These are phyloP conservation scores for Backusella circina DNA, from an alignment of 192 early-diverging fungal species.

Conservation along the genomic window DNA sequence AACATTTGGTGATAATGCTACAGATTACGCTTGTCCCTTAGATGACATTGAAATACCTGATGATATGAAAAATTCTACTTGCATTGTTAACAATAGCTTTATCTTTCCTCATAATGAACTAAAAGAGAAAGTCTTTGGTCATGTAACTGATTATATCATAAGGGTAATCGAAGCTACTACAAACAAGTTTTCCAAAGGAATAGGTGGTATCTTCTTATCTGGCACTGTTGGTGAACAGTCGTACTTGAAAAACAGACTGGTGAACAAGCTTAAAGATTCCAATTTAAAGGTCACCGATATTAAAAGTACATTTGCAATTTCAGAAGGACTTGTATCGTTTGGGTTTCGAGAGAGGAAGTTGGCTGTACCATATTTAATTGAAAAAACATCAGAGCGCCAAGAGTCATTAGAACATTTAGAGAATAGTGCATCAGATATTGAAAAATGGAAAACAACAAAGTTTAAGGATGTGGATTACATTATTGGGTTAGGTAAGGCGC, in stretches of 20 bases:
- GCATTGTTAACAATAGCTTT: not conserved
- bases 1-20: not conserved
- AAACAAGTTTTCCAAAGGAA: not conserved
- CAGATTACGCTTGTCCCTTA: not conserved
- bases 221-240: not conserved
- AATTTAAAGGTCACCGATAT: not conserved
- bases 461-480: not conserved
- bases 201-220: not conserved
- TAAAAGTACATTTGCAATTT: not conserved
- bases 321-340: not conserved
- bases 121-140: not conserved
- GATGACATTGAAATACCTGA: not conserved
- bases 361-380: not conserved
- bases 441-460: not conserved
- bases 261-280: not conserved
- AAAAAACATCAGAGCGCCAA: not conserved
- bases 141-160: not conserved
- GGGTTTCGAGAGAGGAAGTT: not conserved
- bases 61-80: not conserved
- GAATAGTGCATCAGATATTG: not conserved
- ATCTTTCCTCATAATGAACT: not conserved
- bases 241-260: not conserved
- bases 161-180: not conserved
- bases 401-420: not conserved
- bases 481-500: not conserved